Percentiles rank a stretch among this genome's conserved stretches.
Evolutionary conservation across 2,329 filamentous ascomycete species (phyloP).

Genomic region (Septoria petroselini): DNA sequence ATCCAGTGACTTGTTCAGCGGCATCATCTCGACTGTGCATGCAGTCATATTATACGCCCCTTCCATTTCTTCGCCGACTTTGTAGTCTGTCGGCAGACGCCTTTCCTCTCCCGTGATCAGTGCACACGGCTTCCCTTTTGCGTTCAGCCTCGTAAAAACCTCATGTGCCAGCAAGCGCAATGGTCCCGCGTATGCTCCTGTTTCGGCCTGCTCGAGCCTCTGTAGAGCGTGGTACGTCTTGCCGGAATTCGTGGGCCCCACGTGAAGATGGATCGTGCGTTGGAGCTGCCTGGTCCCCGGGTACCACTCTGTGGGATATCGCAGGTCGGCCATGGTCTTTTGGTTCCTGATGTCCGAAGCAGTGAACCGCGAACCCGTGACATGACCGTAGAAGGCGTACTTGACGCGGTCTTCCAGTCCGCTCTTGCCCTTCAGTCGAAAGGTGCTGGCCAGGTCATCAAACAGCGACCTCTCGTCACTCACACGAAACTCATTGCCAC

Average conservation of each 20-base stretch:
- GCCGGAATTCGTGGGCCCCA: constrained; percentile 95
- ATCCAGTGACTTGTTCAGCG: constrained; percentile 61
- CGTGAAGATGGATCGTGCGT: constrained; percentile 83
- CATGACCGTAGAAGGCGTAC: constrained; percentile 65
- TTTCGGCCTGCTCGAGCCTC: constrained; percentile 69
- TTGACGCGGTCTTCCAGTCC: constrained; percentile 48
- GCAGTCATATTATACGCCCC: constrained; percentile 60
- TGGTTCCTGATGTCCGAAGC: constrained; percentile 58
- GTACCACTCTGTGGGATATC: constrained; percentile 91
- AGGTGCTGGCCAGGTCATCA: constrained; percentile 21
- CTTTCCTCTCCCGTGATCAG: constrained; percentile 90
- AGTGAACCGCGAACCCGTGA: constrained; percentile 58
- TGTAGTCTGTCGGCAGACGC: constrained; percentile 53
- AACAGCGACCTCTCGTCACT: constrained; percentile 14
- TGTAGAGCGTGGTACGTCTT: constrained; percentile 95
- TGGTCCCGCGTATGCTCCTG: constrained; percentile 86
- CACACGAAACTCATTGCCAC: neutral
- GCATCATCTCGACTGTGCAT: constrained; percentile 92
- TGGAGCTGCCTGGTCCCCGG: constrained; percentile 76
- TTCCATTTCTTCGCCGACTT: constrained; percentile 47
- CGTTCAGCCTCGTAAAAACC: constrained; percentile 81
- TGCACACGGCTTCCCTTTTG: constrained; percentile 72
- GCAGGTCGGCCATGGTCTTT: constrained; percentile 69
- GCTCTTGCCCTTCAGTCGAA: constrained; percentile 22
- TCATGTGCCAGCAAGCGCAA: constrained; percentile 87